A percentile compares a stretch with the other conserved stretches of the same genome.
Evolutionary conservation across 2,329 filamentous ascomycete genomes (phyloP).

Genomic region (Apiospora sp.): DNA sequence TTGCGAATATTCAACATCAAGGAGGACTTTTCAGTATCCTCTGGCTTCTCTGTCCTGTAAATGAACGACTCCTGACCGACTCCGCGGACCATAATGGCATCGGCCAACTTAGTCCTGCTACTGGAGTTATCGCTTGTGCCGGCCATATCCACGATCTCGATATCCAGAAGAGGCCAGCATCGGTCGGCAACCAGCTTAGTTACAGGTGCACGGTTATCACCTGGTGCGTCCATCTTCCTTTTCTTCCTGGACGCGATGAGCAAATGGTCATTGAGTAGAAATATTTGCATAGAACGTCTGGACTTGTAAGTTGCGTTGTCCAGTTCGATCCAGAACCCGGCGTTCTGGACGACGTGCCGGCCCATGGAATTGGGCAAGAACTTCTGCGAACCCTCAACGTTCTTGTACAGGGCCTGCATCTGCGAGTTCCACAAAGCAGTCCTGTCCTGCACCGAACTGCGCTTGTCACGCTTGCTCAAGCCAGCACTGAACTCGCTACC

Average conservation of each 20-base stretch:
- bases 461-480: slow-evolving; percentile 77
- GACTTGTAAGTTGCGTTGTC: slow-evolving; percentile 98
- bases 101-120: slow-evolving; percentile 71
- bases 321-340: slow-evolving; percentile 91
- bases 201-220: slow-evolving; percentile 59
- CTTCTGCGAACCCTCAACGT: slow-evolving; percentile 97
- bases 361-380: slow-evolving; percentile 90
- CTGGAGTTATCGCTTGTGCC: slow-evolving; percentile 66
- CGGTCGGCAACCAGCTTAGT: slow-evolving; percentile 90
- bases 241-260: slow-evolving; percentile 93
- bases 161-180: slow-evolving; percentile 92
- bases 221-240: slow-evolving; percentile 77
- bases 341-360: slow-evolving; percentile 94
- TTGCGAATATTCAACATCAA: slow-evolving; percentile 91
- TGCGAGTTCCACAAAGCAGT: slow-evolving; percentile 74
- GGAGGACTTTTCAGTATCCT: slow-evolving; percentile 79
- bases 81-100: slow-evolving; percentile 88
- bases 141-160: slow-evolving; percentile 89
- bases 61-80: slow-evolving; percentile 92
- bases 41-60: slow-evolving; percentile 86
- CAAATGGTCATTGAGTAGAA: slow-evolving; percentile 92
- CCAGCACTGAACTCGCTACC: slow-evolving; percentile 61
- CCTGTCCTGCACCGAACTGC: slow-evolving; percentile 83
- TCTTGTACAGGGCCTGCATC: slow-evolving; percentile 89
- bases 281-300: slow-evolving; percentile 85